Percentiles rank a stretch among this genome's conserved stretches.
phyloP scores from a whole-genome alignment of 192 early-diverging fungal genomes.

The Backusella tuberculispora region DNA sequence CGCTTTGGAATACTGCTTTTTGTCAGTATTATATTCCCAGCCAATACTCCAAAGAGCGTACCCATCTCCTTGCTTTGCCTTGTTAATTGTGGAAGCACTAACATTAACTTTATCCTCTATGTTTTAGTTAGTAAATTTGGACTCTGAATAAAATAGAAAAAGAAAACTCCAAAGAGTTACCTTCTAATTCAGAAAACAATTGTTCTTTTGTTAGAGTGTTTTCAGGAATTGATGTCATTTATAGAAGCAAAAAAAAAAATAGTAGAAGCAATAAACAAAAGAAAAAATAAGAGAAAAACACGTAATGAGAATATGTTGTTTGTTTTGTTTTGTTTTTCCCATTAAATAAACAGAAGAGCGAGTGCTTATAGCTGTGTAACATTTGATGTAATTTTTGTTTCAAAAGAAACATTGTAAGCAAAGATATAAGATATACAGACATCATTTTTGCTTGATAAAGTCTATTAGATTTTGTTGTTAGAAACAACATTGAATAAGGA shows the following conservation, averaged over 20 bases:
- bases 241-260: background rate
- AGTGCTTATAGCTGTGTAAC: no score
- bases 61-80: conserved; percentile 3
- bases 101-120: background rate
- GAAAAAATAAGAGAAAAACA: background rate
- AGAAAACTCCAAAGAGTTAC: background rate
- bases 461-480: no score
- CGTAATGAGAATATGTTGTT: background rate
- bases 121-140: background rate
- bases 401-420: no score
- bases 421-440: no score
- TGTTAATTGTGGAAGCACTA: background rate
- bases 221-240: background rate
- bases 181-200: background rate
- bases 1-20: background rate
- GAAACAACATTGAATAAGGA: no score
- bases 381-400: no score
- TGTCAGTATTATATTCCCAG: background rate
- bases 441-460: no score
- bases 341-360: no score
- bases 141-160: background rate
- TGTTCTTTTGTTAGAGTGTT: background rate
- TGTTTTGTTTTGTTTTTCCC: background rate
- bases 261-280: background rate
- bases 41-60: conserved; percentile 7